phyloP scores from a whole-genome alignment of 2,329 filamentous ascomycete genomes.

The Emericellopsis atlantica region DNA sequence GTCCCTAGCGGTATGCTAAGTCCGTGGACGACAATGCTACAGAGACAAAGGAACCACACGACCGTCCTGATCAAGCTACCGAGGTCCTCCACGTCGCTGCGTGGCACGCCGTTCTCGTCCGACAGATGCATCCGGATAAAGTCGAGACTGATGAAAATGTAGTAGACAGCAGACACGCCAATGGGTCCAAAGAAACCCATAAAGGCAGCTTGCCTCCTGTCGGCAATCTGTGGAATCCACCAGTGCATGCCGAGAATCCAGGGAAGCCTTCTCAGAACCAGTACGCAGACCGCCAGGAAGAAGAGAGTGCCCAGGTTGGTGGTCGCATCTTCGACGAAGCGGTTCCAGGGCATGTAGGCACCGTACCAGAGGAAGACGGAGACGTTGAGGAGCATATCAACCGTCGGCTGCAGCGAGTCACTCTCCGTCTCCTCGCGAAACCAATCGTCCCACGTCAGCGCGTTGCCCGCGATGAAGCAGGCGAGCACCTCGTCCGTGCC shows the following conservation, averaged over 20 bases:
- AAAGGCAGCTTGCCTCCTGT: slow-evolving; percentile 63
- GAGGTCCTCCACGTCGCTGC: slow-evolving; percentile 54
- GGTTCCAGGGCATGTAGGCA: slow-evolving; percentile 68
- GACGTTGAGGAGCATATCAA: slow-evolving; percentile 89
- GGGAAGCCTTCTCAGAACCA: slow-evolving; percentile 67
- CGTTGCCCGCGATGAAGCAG: slow-evolving; percentile 85
- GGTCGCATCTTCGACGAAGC: slow-evolving; percentile 53
- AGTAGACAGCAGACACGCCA: slow-evolving; percentile 82
- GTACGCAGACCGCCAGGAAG: slow-evolving; percentile 59
- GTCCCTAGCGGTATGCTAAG: slow-evolving; percentile 69
- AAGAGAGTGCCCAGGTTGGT: slow-evolving; percentile 65
- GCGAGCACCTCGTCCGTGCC: slow-evolving; percentile 84
- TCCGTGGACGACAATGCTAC: slow-evolving; percentile 76
- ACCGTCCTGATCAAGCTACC: slow-evolving; percentile 57
- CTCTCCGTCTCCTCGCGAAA: slow-evolving; percentile 81
- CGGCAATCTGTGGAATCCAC: slow-evolving; percentile 67
- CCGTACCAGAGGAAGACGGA: slow-evolving; percentile 86
- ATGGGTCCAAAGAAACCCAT: slow-evolving; percentile 92
- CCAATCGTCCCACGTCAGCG: slow-evolving; percentile 90
- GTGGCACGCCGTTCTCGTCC: slow-evolving; percentile 41
- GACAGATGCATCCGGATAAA: slow-evolving; percentile 47
- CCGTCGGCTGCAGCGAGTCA: slow-evolving; percentile 84
- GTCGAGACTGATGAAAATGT: slow-evolving; percentile 69
- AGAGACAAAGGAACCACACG: slow-evolving; percentile 78
- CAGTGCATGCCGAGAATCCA: slow-evolving; percentile 63